Base-by-base conservation (phyloP, 2,329 filamentous ascomycete genomes). In the Macroventuria anomochaeta region DNA sequence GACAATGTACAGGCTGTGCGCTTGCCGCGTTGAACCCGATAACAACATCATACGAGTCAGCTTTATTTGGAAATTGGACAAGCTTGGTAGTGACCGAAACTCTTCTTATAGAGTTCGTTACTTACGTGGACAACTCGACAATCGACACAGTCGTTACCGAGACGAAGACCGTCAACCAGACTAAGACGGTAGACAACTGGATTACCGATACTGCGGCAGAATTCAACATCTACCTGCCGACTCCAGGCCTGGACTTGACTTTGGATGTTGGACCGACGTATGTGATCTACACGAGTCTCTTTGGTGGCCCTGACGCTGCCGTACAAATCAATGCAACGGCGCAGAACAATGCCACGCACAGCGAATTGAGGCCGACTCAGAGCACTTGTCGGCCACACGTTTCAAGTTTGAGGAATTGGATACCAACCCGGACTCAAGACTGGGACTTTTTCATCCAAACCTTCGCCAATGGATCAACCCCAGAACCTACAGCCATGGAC, bases 1-100 rank as follows among this genome's bases (percentile, higher is more conserved):
- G 53, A 15, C 20, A 31, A n/a, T 74, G 71, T 39, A 71, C 69
- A 4, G 71, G 71, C 18, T 74, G 71, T 40, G 61, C 66, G 1
- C 53, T 74, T 10, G 57, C 68, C 42, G 71, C 65, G 0, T 53
- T 61, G 3, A 49, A 55, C 12, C 69, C 67, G 7, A 34, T 57
- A 6, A 71, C 67, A 3, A 63, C 4, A 11, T 41, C n/a, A 7
- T 55, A 55, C 26, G 20, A 21, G 26, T 5, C 49, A 54, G 13
- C 37, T 12, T 2, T 36, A 4, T 26, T 57, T 49, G 32, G 49
- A 5, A 55, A 37, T 7, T 69, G 65, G 64, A 60, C 57, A 7
- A 64, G 60, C 44, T 43, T 63, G 5, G 58, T 67, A 0, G 63
- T 70, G 3, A 70, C 69, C 11, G 61, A 63, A 26, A 74, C 68